These are phyloP conservation scores for Cyberlindnera amylophila DNA, from an alignment of 805 yeast genomes.

Conservation along the genomic window DNA sequence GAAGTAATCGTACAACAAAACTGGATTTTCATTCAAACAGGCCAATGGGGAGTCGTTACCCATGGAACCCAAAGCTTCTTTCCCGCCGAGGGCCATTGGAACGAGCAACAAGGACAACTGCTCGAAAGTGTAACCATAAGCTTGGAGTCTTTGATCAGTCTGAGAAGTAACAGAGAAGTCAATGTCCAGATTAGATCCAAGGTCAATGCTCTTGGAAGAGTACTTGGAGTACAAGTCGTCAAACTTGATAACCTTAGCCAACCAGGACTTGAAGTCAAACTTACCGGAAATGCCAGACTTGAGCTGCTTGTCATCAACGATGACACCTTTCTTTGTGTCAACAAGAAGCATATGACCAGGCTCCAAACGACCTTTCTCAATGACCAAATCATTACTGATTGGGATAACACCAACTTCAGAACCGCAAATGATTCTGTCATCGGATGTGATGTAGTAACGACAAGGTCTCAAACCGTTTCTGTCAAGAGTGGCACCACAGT, in stretches of 20 bases:
- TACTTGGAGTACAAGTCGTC: constrained; percentile 68
- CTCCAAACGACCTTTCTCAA: constrained; percentile 88
- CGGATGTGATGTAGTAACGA: constrained; percentile 92
- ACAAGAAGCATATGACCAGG: constrained; percentile 96
- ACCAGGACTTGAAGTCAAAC: constrained; percentile 92
- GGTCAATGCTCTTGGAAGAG: constrained; percentile 17
- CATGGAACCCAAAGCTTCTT: constrained; percentile 97
- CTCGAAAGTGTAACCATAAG: constrained; percentile 93
- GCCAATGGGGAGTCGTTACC: constrained; percentile 97
- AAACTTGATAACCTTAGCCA: constrained; percentile 79
- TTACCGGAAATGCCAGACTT: constrained; percentile 75
- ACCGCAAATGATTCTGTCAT: constrained; percentile 94
- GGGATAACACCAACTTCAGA: constrained; percentile 97
- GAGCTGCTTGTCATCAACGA: constrained; percentile 89
- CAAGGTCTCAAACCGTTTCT: constrained; percentile 98
- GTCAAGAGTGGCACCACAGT: constrained; percentile 97
- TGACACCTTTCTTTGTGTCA: constrained; percentile 87
- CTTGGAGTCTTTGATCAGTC: constrained; percentile 75
- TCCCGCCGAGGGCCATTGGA: constrained; percentile 91
- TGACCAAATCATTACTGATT: constrained; percentile 74
- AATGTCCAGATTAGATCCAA: constrained; percentile 23
- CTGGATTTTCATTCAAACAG: constrained; percentile 90
- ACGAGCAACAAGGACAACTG: constrained; percentile 78
- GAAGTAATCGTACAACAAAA: constrained; percentile 86
- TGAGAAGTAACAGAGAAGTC: constrained; percentile 42